Percentiles rank a stretch among this genome's conserved stretches.
Conservation (phyloP, 805 yeast species). For the Saitoella complicata region DNA sequence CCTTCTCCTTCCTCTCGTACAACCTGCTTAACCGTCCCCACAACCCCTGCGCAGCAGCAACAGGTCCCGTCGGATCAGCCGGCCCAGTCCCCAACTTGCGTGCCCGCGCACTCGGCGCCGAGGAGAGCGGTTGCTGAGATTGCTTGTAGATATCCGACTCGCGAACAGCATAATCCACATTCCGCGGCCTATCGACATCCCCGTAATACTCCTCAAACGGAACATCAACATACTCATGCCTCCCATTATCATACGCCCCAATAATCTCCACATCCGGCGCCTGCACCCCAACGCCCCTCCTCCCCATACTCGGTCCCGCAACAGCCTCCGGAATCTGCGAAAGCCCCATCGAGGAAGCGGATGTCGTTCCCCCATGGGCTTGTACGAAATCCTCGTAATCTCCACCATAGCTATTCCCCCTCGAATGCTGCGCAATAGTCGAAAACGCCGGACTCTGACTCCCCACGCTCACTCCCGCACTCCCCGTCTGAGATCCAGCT, state of each 20-base stretch:
- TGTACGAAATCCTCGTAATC: too few relatives aligned
- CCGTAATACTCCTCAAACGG: neutral
- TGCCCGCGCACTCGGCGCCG: conserved; percentile 3
- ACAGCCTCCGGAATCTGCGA: conserved; percentile 1
- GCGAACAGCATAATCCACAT: conserved; percentile 38
- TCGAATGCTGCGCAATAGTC: too few relatives aligned
- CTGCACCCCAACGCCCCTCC: neutral
- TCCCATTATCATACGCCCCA: neutral
- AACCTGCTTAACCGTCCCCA: neutral
- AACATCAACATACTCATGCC: neutral
- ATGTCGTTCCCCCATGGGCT: too few relatives aligned
- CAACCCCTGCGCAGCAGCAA: conserved; percentile 16
- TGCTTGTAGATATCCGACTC: conserved; percentile 37
- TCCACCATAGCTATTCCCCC: too few relatives aligned
- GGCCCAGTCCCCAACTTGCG: conserved; percentile 16
- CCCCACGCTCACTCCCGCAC: too few relatives aligned
- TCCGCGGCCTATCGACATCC: neutral
- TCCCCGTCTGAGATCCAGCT: too few relatives aligned
- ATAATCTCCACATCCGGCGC: neutral
- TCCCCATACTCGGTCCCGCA: neutral
- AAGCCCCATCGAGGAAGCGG: neutral
- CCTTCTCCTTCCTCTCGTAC: too few relatives aligned
- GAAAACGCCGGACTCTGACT: too few relatives aligned
- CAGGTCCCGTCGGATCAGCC: conserved; percentile 15
- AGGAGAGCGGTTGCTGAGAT: conserved; percentile 13